phyloP scores from a whole-genome alignment of 306 rosid species.

The Lupinus albus region DNA sequence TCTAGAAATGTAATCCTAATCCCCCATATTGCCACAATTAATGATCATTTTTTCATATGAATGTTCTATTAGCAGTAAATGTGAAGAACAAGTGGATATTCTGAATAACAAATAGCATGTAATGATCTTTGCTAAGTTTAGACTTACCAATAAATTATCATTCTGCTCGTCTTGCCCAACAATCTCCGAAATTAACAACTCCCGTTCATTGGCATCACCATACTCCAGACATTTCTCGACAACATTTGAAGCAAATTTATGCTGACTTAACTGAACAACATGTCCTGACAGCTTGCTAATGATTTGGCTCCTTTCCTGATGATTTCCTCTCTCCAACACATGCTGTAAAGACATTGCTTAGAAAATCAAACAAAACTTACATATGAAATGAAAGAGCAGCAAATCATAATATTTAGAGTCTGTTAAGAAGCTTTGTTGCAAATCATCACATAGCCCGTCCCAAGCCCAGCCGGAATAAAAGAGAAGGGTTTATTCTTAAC shows the following conservation, averaged over 20 bases:
- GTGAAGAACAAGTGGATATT: neutral
- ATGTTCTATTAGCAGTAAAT: neutral
- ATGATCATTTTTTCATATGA: neutral
- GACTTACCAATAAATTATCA: conserved; percentile 69
- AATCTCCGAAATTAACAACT: conserved; percentile 71
- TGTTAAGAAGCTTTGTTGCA: neutral
- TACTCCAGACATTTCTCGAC: conserved; percentile 85
- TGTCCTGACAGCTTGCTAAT: conserved; percentile 58
- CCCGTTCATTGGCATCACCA: conserved; percentile 68
- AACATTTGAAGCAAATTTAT: conserved; percentile 89
- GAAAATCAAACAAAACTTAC: conserved; percentile 8
- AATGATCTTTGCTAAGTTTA: conserved; percentile 14
- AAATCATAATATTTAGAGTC: conserved; percentile 7
- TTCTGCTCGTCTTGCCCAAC: conserved; percentile 66
- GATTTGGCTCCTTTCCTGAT: conserved; percentile 62
- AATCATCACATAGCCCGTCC: neutral
- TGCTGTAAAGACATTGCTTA: conserved; percentile 51
- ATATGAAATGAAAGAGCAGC: neutral
- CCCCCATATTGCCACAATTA: neutral
- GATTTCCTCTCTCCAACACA: conserved; percentile 66
- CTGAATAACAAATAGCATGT: no score
- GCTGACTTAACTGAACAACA: conserved; percentile 70
- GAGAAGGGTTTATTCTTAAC: neutral
- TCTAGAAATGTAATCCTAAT: neutral
- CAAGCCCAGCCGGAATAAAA: neutral